Base-by-base conservation (phyloP, 129 eudicot species). In the Centella asiatica region DNA sequence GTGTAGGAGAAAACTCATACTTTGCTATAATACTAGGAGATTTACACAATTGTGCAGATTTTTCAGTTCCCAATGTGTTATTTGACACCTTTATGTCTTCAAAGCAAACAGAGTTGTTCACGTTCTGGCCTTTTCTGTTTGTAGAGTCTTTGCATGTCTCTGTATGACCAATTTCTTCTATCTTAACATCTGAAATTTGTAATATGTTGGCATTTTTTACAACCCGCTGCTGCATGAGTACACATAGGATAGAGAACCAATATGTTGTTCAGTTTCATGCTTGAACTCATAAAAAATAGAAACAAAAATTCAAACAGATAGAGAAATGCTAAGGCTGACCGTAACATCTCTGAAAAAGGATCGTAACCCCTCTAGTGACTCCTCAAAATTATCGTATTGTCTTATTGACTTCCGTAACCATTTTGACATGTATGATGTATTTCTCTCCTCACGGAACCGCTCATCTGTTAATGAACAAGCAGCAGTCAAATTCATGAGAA, bases 341-440 rank as follows among this genome's bases (percentile, higher is more conserved):
- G 82, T 87, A 42, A 82, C 73, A 64, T 80, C 80, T 72, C 64
- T 59, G 79, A 84, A 92, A 75, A 87, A 92, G 52, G 81, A 65
- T 71, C 78, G 77, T 67, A 92, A 70, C 69, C 74, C 86, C 57
- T 84, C 86, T 47, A 92, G 36, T 64, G 94, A 78, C 57, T 73
- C 85, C 49, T 76, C 86, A 78, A 84, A 84, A 71, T 51, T 66
- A 70, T 77, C 89, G 65, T 84, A 77, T 24, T 82, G 87, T 54
- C 83, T 82, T 53, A 92, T 74, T 14, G 96, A 92, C 61, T 80
- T 92, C 76, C 95, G 81, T 56, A 92, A 65, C 98, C 98, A 92
- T 74, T 92, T 92, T 53, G 98, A 92, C 55, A 92, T 69, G 73
- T 78, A 81, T n/a, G 73, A 52, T 60, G 80, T 66, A 62, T 87